These are phyloP conservation scores for Glycyrrhiza uralensis DNA, from an alignment of 306 rosid species.

Conservation along the genomic window DNA sequence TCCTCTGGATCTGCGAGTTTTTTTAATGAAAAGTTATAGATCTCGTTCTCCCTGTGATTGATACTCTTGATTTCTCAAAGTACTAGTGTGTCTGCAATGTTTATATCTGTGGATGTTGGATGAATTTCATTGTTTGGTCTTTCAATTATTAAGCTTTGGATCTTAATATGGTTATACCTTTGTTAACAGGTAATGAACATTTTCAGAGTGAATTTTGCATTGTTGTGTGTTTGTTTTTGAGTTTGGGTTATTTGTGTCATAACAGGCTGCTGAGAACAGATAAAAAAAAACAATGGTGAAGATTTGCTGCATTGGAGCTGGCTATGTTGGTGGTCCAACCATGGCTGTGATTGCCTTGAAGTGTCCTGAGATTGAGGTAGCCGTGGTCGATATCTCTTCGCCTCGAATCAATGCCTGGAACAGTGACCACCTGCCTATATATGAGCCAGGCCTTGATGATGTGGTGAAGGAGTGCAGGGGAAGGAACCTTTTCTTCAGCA, in stretches of 20 bases:
- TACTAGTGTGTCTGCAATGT: neutral
- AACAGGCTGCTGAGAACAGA: constrained; percentile 31
- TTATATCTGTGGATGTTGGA: neutral
- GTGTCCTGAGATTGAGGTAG: constrained; percentile 60
- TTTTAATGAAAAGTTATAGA: constrained; percentile 28
- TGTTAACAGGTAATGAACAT: neutral
- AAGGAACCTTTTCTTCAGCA: constrained; percentile 58
- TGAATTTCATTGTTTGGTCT: neutral
- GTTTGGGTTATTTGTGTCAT: neutral
- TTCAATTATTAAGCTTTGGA: neutral
- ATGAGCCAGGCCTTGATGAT: constrained; percentile 68
- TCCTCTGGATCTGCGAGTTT: constrained; percentile 14
- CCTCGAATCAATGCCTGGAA: constrained; percentile 63
- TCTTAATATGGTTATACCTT: neutral
- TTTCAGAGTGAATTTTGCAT: neutral
- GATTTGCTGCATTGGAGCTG: constrained; percentile 96
- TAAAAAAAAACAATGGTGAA: constrained; percentile 79
- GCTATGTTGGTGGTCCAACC: constrained; percentile 95
- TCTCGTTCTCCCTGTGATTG: constrained; percentile 18
- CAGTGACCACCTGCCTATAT: constrained; percentile 62
- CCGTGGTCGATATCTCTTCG: constrained; percentile 50
- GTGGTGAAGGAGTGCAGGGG: constrained; percentile 66
- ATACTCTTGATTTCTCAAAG: neutral
- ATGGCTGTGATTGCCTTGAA: constrained; percentile 87
- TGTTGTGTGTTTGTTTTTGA: neutral